Evolutionary conservation across 2,329 filamentous ascomycete genomes (phyloP).

Genomic region (Thermomyces lanuginosus): DNA sequence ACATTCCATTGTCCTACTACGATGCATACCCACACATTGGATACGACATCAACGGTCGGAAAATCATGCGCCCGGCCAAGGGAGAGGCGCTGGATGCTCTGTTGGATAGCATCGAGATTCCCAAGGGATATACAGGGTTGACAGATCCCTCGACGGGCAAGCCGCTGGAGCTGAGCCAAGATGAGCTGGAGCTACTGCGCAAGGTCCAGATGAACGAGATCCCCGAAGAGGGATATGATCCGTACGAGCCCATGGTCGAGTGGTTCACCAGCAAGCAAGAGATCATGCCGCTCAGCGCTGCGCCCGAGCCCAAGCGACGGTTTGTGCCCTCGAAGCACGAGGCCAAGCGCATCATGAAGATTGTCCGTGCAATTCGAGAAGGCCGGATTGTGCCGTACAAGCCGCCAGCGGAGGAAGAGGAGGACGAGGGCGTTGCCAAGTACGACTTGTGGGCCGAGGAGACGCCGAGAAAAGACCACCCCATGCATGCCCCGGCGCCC

Average conservation of each 20-base stretch:
- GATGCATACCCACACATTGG: conserved; percentile 96
- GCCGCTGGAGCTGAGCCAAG: conserved; percentile 67
- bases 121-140: conserved; percentile 91
- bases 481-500: conserved; percentile 89
- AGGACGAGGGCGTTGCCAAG: conserved; percentile 52
- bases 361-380: conserved; percentile 88
- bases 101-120: conserved; percentile 88
- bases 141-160: conserved; percentile 91
- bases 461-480: conserved; percentile 60
- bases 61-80: conserved; percentile 87
- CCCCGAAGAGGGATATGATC: conserved; percentile 76
- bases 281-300: conserved; percentile 85
- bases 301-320: conserved; percentile 86
- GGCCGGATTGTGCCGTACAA: conserved; percentile 86
- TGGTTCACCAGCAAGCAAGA: conserved; percentile 87
- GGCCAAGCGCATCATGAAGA: conserved; percentile 88
- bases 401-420: conserved; percentile 55
- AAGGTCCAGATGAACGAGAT: conserved; percentile 80
- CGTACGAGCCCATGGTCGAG: conserved; percentile 83
- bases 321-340: conserved; percentile 97
- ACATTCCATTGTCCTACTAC: conserved; percentile 90
- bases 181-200: conserved; percentile 76
- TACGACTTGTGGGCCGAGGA: conserved; percentile 97
- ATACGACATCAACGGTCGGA: conserved; percentile 97
- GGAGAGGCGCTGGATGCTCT: conserved; percentile 86